A percentile compares a stretch with the other conserved stretches of the same genome.
Evolutionary conservation across 164 flowering plant genomes (phyloP).

Genomic region (Pachysandra terminalis): DNA sequence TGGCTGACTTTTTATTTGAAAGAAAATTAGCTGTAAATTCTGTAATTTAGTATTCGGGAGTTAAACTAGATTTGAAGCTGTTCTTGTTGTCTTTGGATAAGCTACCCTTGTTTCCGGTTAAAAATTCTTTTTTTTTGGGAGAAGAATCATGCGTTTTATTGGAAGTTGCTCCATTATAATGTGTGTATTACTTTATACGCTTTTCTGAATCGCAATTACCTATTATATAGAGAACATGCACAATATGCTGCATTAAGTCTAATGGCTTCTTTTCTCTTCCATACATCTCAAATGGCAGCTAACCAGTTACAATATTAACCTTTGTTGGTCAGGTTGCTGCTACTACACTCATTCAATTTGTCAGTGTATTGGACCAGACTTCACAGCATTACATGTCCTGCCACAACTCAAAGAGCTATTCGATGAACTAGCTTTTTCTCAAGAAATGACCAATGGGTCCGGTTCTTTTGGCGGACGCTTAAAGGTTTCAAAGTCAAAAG

Average conservation of each 20-base stretch:
- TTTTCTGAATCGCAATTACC: not conserved
- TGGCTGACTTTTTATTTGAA: too few species aligned
- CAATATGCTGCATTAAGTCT: not conserved
- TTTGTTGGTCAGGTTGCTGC: slow-evolving; percentile 72
- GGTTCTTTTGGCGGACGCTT: slow-evolving; percentile 36
- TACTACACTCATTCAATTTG: slow-evolving; percentile 65
- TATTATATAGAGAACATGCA: not conserved
- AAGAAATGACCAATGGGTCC: slow-evolving; percentile 33
- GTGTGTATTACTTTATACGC: not conserved
- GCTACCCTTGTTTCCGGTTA: not conserved
- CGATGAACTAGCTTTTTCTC: slow-evolving; percentile 91
- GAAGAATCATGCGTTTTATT: too few species aligned
- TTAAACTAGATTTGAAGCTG: not conserved
- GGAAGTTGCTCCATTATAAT: too few species aligned
- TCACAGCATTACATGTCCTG: slow-evolving; percentile 66
- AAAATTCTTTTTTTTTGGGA: too few species aligned
- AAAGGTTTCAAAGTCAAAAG: slow-evolving; percentile 35
- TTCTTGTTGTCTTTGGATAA: not conserved
- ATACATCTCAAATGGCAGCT: not conserved
- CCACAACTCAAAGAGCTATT: slow-evolving; percentile 88
- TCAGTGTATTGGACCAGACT: slow-evolving; percentile 81
- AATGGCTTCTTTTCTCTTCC: not conserved
- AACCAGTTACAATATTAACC: slow-evolving; percentile 1
- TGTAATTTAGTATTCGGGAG: not conserved
- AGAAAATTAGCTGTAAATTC: too few species aligned